Evolutionary conservation across 257 asterid genomes (phyloP).

Genomic region (Solanum gracilifrons): DNA sequence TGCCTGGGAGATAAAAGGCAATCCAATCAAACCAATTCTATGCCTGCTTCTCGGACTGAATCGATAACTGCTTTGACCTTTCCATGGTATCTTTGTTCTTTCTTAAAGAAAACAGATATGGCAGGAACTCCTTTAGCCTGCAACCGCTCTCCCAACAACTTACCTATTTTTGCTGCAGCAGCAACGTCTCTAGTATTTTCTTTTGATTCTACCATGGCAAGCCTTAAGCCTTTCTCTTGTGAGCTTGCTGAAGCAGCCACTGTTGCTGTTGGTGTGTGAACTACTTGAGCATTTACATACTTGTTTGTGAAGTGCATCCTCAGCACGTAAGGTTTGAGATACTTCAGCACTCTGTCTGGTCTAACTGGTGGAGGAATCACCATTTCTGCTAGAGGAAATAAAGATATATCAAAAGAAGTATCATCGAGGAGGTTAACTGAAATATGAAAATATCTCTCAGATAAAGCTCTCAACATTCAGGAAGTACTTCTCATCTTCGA

Average conservation of each 20-base stretch:
- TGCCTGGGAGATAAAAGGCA: neutral
- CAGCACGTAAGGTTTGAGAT: slow-evolving; percentile 73
- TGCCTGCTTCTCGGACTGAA: slow-evolving; percentile 56
- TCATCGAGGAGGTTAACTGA: neutral
- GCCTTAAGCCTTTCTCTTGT: slow-evolving; percentile 77
- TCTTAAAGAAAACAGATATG: slow-evolving; percentile 51
- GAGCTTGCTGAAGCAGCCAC: slow-evolving; percentile 89
- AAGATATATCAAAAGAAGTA: neutral
- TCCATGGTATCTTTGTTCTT: slow-evolving; percentile 80
- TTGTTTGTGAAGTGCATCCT: slow-evolving; percentile 83
- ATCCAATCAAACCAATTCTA: slow-evolving; percentile 34
- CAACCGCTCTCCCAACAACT: slow-evolving; percentile 68
- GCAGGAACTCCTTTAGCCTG: slow-evolving; percentile 59
- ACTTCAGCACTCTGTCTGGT: slow-evolving; percentile 55
- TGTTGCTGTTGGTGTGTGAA: slow-evolving; percentile 85
- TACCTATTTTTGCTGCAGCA: slow-evolving; percentile 91
- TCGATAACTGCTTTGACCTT: slow-evolving; percentile 84
- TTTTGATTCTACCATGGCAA: slow-evolving; percentile 45
- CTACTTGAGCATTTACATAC: slow-evolving; percentile 71
- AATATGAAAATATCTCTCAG: neutral
- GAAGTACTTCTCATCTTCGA: neutral
- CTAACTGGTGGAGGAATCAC: slow-evolving; percentile 65
- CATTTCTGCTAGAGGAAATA: slow-evolving; percentile 29
- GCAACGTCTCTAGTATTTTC: slow-evolving; percentile 73
- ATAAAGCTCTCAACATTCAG: neutral